Conservation (phyloP, 148 eudicot species). For the Heliosperma pusillum region DNA sequence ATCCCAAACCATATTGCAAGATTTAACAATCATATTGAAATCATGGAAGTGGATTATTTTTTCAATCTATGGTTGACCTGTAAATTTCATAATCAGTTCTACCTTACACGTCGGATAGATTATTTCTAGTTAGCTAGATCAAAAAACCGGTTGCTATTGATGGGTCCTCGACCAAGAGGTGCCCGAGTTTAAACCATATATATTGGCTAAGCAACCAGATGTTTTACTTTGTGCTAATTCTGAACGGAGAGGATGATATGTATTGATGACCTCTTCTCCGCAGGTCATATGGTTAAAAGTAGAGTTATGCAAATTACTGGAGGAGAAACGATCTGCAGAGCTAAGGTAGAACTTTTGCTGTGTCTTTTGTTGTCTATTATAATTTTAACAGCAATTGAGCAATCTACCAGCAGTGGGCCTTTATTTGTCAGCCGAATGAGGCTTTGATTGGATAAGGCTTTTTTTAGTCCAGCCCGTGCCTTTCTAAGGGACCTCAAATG, state of each 20-base stretch:
- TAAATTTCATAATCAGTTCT: neutral
- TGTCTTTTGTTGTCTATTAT: slow-evolving; percentile 10
- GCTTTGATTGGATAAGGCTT: neutral
- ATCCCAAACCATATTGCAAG: neutral
- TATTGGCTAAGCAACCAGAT: slow-evolving; percentile 6
- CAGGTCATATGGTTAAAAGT: slow-evolving; percentile 87
- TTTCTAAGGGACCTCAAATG: neutral
- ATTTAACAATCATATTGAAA: neutral
- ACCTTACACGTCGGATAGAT: neutral
- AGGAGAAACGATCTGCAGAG: slow-evolving; percentile 87
- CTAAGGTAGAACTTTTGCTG: slow-evolving; percentile 53
- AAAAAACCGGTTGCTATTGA: too few relatives aligned
- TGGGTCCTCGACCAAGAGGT: too few relatives aligned
- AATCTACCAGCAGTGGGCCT: neutral
- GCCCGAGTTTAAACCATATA: too few relatives aligned
- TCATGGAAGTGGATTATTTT: neutral
- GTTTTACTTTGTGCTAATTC: neutral
- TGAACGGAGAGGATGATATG: neutral
- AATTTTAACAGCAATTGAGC: neutral
- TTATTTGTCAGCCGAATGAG: neutral
- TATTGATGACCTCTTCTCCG: slow-evolving; percentile 7
- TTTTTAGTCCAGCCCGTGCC: neutral
- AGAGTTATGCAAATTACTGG: slow-evolving; percentile 79
- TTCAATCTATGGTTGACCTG: neutral
- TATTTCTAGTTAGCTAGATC: slow-evolving; percentile 2